Base-by-base conservation (phyloP, 1,139 yeast genomes). In the Lodderomyces parapsilosis region DNA sequence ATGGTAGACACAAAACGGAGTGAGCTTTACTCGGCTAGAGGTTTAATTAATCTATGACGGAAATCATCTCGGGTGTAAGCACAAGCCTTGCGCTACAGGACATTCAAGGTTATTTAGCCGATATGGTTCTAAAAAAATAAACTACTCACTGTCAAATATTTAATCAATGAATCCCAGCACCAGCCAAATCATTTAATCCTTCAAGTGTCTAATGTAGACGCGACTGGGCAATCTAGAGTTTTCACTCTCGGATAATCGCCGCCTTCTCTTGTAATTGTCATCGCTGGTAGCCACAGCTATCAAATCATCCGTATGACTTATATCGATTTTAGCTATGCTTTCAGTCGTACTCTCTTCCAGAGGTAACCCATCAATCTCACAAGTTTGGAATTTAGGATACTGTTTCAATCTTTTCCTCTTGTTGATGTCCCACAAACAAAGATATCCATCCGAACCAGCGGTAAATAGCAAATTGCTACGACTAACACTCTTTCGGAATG, bases 341-440 rank as follows among this genome's bases (percentile, higher is more conserved):
- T 63, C 63, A 13, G 23, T 18, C 6, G 27, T 22, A 2, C n/a
- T 13, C 23, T 34, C 37, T 22, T 34, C 27, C 33, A 30, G 33
- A 6, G 33, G 33, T 13, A 23, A 23, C 1, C 58, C 52, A 19
- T 51, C 52, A 11, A 43, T 43, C 11, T 50, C 54, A 13, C 42
- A 41, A 24, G 47, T 43, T 20, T 42, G 36, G 39, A 84, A 71
- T 46, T 73, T 74, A 10, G 80, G 75, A 48, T 74, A 80, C 56
- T 81, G 83, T 56, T 71, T 80, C 50, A 78, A 68, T 52, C 90
- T 73, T 60, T 81, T 84, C 44, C 81, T 71, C 32, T 81, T 69
- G 38, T 72, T 67, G 58, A 78, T 77, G 55, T 87, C 88, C 98
- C 98, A 90, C 15, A 83, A 61, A 50, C 89, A 84, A 1, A 89